Base-by-base conservation (phyloP, 106 monocot species). In the Acorus calamus region DNA sequence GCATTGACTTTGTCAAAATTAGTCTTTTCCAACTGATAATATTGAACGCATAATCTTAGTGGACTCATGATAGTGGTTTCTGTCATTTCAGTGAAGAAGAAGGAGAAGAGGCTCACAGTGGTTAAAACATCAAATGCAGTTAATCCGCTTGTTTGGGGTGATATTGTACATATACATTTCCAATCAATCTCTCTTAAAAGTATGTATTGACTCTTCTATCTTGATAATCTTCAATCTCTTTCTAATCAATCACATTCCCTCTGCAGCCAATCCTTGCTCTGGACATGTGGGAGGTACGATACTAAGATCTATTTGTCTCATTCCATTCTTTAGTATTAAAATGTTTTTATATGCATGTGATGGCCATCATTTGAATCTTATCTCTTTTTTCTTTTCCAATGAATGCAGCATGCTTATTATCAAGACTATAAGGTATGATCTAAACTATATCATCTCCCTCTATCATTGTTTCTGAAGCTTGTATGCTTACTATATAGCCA, bases 271-370 rank as follows among this genome's bases (percentile, higher is more conserved):
- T 96, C 58, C 70, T 90, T 53, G 11, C 65, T 63, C 77, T 91
- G 59, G 94, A 96, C 64, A 77, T 96, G 94, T 94, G 94, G 94
- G 94, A 94, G 94, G 94, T 94, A 74, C 71, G 74, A 9, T 46
- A 60, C 28, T 28, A 28, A 28, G 28, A 28, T 28, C 28, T 28
- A 28, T 28, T 28, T 28, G 28, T 28, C 28, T 28, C 28, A 28
- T 28, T 28, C 28, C 28, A 28, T 28, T 28, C 28, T 28, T 28
- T 28, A 28, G 28, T 28, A 28, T 28, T 28, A 28, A 28, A 28
- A 28, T 28, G 28, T 28, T 28, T 28, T 28, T 28, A 28, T 28
- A 28, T 28, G 28, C 28, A 28, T 28, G 28, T 9, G 52, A 48
- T 2, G 49, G 0, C 3, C 4, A 28, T 14, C 28, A 28, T 57